These are phyloP conservation scores for Chlamydomonas asymmetrica DNA, from an alignment of 139 green algal genomes.

Conservation along the genomic window DNA sequence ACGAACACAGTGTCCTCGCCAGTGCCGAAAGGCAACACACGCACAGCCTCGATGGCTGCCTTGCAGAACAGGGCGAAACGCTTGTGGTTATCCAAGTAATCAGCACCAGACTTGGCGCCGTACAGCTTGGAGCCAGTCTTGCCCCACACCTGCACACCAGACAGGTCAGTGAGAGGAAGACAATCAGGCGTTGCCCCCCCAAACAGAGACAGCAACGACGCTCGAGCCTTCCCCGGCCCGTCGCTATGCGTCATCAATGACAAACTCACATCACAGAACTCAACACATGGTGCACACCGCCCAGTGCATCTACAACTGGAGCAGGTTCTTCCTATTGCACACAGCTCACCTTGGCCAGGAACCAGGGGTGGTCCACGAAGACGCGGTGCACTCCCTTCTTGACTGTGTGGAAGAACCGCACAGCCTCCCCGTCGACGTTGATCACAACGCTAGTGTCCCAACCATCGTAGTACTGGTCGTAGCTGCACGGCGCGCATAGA, in stretches of 20 bases:
- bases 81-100: constrained; percentile 96
- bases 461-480: constrained; percentile 95
- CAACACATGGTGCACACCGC: too few relatives aligned
- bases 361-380: constrained; percentile 93
- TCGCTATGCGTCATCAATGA: too few relatives aligned
- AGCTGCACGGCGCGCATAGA: constrained; percentile 55
- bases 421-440: constrained; percentile 82
- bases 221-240: too few relatives aligned
- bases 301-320: constrained; percentile 1
- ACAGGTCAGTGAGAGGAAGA: not conserved
- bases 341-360: constrained; percentile 83
- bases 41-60: constrained; percentile 76
- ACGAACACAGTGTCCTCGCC: constrained; percentile 93
- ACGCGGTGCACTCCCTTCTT: constrained; percentile 97
- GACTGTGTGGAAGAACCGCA: constrained; percentile 97
- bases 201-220: too few relatives aligned
- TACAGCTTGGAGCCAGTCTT: constrained; percentile 98
- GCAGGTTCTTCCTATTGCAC: not conserved
- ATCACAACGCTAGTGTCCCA: constrained; percentile 91
- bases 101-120: constrained; percentile 81
- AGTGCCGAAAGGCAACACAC: constrained; percentile 81
- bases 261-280: too few relatives aligned
- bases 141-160: constrained; percentile 71
- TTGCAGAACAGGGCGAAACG: constrained; percentile 96
- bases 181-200: not conserved